Evolutionary conservation across 202 grass and related monocot species (phyloP).

Genomic region (Sporobolus alterniflorus): DNA sequence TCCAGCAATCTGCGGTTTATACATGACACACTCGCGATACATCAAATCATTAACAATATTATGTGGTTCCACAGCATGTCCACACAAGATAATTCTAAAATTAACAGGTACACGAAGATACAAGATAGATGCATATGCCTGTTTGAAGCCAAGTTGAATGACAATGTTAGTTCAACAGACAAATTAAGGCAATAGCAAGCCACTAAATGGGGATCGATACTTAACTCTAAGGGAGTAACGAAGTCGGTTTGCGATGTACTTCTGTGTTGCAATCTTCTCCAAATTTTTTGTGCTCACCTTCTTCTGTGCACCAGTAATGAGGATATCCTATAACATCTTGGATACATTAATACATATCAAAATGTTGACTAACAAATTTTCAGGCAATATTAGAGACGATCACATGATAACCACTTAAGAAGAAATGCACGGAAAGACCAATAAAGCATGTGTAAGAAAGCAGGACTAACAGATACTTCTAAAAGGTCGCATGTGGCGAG

Average conservation of each 20-base stretch:
- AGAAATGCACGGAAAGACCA: neutral
- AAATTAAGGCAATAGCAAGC: slow-evolving; percentile 42
- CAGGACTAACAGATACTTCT: neutral
- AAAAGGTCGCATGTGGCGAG: neutral
- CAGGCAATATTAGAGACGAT: neutral
- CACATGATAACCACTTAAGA: slow-evolving; percentile 8
- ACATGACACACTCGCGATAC: slow-evolving; percentile 93
- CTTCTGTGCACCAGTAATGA: slow-evolving; percentile 78
- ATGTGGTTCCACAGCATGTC: slow-evolving; percentile 72
- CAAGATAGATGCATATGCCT: slow-evolving; percentile 95
- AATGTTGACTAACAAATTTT: slow-evolving; percentile 19
- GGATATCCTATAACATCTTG: slow-evolving; percentile 71
- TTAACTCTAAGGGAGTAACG: slow-evolving; percentile 93
- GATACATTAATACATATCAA: slow-evolving; percentile 18
- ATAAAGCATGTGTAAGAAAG: neutral
- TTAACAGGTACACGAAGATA: slow-evolving; percentile 84
- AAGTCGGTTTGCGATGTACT: slow-evolving; percentile 68
- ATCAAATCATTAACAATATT: slow-evolving; percentile 83
- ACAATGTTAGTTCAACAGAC: slow-evolving; percentile 33
- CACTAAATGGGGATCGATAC: slow-evolving; percentile 43
- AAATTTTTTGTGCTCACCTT: slow-evolving; percentile 39
- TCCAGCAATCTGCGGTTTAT: slow-evolving; percentile 79
- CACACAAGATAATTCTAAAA: slow-evolving; percentile 83
- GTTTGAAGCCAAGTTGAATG: slow-evolving; percentile 44
- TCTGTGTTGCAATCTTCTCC: slow-evolving; percentile 48